Evolutionary conservation across 1,284 basidiomycete species (phyloP), one percentile per base, ranked within the genome.

Genomic region (Afroboletus lepidellus): DNA sequence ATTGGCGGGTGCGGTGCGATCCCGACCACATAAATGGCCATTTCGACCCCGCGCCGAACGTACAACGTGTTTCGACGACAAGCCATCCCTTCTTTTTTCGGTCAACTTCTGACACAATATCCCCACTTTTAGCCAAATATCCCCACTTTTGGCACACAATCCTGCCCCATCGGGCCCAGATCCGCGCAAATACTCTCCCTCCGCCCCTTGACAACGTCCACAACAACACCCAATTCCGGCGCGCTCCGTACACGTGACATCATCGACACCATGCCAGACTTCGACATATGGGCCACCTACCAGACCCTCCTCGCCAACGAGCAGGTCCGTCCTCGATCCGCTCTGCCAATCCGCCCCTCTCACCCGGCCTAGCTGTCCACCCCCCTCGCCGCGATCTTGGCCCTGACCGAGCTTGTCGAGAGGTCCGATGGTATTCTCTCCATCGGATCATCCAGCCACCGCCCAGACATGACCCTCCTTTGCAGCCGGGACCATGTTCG

Each of bases 331-430:
- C 37, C 8, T 3, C 5, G 12, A 0, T 20, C 3, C 4, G 0
- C 2, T 16, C n/a, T 1, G 23, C 48, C 1, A 9, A n/a, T n/a
- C 1, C 12, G 7, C 15, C 45, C 23, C 32, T 5, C 24, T 52
- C 50, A 34, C 2, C 41, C 25, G 5, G 12, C 20, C 3, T 64
- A 93, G 83, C 81, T 93, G 54, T 89, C 93, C 0, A 83, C 85
- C n/a, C 93, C 93, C 1, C 76, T 95, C 39, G 94, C 92, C 15
- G 92, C 94, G 8, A 90, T 96, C 50, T 79, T 91, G 43, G 81
- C 91, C 7, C 77, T 95, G 42, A 85, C 89, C 2, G 83, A 92
- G 63, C 75, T 94, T 36, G 83, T 94, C 57, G 76, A 84, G 48
- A 74, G 80, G 53, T 92, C 90, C 20, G 77, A 83, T 69, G 87